Base-by-base conservation (phyloP, 805 yeast species). In the Sugiyamaella smithiae region DNA sequence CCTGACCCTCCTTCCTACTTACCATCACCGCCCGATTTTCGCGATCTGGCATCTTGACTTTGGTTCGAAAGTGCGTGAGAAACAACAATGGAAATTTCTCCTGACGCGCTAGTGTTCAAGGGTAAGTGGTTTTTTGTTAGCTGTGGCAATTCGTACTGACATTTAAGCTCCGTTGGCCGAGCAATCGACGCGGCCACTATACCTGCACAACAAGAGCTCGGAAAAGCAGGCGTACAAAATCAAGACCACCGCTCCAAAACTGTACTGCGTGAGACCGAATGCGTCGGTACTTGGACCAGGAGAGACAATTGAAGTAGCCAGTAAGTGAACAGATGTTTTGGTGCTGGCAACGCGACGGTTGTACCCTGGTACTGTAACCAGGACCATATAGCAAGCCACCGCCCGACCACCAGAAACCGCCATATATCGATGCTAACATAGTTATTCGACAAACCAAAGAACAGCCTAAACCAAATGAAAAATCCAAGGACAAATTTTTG, bases 171-270 rank as follows among this genome's bases (percentile, higher is more conserved):
- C 95, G 38, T 82, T 88, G 65, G 78, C 85, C 57, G 75, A 78
- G 58, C 81, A 85, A 57, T 77, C 84, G 37, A 84, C 93, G 14
- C 84, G 82, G 64, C 69, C 73, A 49, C 72, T 82, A 60, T 66
- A 70, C 40, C 74, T 82, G 55, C 55, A 32, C 26, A 85, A 85
- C 66, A 83, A 81, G 59, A 72, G 84, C 35, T 67, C 78, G 12
- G 73, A 74, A 47, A 71, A 81, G 26, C 74, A 82, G 40, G 97
- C 96, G 25, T 93, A 88, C 76, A 93, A 93, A 73, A 97, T 93
- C 64, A 93, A 91, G 72, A 91, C 99, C 40, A 93, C 99, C 5
- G 97, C 98, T 7, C 99, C 99, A 53, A 90, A 88, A 68, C 74
- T 88, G 68, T 77, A 90, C 74, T 88, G 96, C 68, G 98, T 93